Percentiles rank a stretch among this genome's conserved stretches.
phyloP scores from a whole-genome alignment of 768 basidiomycete genomes.

The Candolleomyces aberdarensis region DNA sequence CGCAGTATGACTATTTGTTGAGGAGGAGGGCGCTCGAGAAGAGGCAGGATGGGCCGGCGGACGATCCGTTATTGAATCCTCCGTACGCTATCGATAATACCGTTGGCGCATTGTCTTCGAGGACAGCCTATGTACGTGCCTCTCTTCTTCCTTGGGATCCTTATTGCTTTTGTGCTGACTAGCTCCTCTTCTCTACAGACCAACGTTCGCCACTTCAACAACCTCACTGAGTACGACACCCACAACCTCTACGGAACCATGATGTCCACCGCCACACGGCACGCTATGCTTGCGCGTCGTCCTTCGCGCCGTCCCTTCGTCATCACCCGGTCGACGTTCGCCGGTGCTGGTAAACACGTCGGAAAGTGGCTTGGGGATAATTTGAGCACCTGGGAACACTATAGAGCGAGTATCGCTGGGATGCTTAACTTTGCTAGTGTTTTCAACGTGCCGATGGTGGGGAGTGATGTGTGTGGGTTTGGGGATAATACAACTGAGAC shows the following conservation, averaged over 20 bases:
- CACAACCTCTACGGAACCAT: constrained; percentile 71
- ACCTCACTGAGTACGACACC: constrained; percentile 55
- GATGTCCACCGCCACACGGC: constrained; percentile 62
- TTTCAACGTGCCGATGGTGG: constrained; percentile 74
- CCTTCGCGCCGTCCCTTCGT: constrained; percentile 59
- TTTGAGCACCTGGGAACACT: constrained; percentile 55
- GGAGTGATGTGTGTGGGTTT: constrained; percentile 71
- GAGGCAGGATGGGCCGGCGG: neutral
- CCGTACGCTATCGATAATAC: constrained; percentile 62
- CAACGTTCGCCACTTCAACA: constrained; percentile 52
- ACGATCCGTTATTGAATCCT: constrained; percentile 44
- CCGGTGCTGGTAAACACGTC: constrained; percentile 62
- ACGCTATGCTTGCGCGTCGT: constrained; percentile 60
- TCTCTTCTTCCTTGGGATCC: no score
- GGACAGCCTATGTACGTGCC: constrained; percentile 49
- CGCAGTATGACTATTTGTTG: no score
- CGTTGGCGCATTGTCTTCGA: constrained; percentile 48
- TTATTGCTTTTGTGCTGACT: neutral
- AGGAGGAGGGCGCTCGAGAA: no score
- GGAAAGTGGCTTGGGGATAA: constrained; percentile 78
- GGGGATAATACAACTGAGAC: constrained; percentile 62
- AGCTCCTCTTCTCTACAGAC: constrained; percentile 23
- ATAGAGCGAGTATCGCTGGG: constrained; percentile 57
- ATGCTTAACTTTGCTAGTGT: constrained; percentile 65
- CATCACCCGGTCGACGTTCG: constrained; percentile 74